Conservation (phyloP, 2,329 filamentous ascomycete genomes). For the Epichloe sibirici region DNA sequence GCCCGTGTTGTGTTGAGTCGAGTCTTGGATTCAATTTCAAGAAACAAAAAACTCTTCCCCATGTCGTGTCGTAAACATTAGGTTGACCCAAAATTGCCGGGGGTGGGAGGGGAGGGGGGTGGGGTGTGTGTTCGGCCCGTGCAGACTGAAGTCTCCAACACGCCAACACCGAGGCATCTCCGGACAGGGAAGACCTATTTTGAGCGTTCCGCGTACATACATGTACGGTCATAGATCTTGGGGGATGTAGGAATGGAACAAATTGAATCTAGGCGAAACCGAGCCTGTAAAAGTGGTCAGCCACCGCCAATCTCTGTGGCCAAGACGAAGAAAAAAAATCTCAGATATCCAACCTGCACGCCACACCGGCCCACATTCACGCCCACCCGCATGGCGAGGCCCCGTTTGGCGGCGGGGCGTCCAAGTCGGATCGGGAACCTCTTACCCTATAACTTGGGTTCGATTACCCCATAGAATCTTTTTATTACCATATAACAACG, state of each 20-base stretch:
- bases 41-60: background rate
- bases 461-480: constrained; percentile 10
- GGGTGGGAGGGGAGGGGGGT: too few relatives aligned
- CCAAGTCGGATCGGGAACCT: constrained; percentile 3
- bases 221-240: background rate
- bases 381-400: background rate
- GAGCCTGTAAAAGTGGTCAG: background rate
- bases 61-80: too few relatives aligned
- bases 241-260: background rate
- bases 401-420: background rate
- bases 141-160: background rate
- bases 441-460: constrained; percentile 10
- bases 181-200: background rate
- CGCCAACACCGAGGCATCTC: constrained; percentile 2
- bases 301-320: background rate
- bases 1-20: background rate
- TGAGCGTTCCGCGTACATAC: background rate
- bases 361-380: background rate
- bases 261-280: background rate
- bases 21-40: background rate
- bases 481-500: constrained; percentile 19
- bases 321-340: background rate
- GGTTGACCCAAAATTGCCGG: too few relatives aligned
- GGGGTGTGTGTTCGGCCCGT: too few relatives aligned
- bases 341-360: background rate